phyloP scores from a whole-genome alignment of 257 asterid genomes.

The Fraxinus quadrangulata region DNA sequence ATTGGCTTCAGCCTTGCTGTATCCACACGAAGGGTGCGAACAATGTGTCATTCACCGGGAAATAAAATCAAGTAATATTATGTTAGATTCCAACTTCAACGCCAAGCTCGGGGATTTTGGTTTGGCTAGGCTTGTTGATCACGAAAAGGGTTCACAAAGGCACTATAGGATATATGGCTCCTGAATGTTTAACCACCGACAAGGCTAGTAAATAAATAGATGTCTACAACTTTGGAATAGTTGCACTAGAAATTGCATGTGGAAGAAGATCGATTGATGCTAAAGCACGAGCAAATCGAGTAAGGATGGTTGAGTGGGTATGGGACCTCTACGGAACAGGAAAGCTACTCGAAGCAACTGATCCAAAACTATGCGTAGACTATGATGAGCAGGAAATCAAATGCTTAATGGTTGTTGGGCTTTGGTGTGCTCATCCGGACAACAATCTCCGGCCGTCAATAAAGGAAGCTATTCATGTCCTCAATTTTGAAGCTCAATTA shows the following conservation, averaged over 20 bases:
- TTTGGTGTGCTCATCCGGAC: constrained; percentile 52
- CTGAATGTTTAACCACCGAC: constrained; percentile 37
- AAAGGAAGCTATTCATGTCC: constrained; percentile 36
- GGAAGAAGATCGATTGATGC: constrained; percentile 38
- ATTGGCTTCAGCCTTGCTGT: constrained; percentile 37
- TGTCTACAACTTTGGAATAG: constrained; percentile 36
- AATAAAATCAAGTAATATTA: constrained; percentile 35
- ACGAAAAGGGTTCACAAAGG: constrained; percentile 31
- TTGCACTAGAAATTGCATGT: constrained; percentile 37
- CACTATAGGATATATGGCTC: constrained; percentile 31
- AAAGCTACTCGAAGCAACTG: constrained; percentile 30
- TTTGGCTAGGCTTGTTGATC: constrained; percentile 34
- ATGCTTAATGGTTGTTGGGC: constrained; percentile 32
- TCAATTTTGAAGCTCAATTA: constrained; percentile 35
- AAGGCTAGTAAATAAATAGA: constrained; percentile 47
- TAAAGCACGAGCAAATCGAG: constrained; percentile 9
- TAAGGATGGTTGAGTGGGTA: constrained; percentile 39
- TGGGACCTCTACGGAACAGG: constrained; percentile 40
- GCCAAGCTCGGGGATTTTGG: constrained; percentile 44
- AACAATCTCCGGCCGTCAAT: constrained; percentile 38
- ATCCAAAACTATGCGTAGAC: constrained; percentile 26
- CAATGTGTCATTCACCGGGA: constrained; percentile 43
- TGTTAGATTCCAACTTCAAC: constrained; percentile 40
- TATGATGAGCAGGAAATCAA: constrained; percentile 29
- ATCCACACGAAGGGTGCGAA: constrained; percentile 40